Conservation (phyloP, 1,284 basidiomycete genomes). For the Exobasidium rhododendri region DNA sequence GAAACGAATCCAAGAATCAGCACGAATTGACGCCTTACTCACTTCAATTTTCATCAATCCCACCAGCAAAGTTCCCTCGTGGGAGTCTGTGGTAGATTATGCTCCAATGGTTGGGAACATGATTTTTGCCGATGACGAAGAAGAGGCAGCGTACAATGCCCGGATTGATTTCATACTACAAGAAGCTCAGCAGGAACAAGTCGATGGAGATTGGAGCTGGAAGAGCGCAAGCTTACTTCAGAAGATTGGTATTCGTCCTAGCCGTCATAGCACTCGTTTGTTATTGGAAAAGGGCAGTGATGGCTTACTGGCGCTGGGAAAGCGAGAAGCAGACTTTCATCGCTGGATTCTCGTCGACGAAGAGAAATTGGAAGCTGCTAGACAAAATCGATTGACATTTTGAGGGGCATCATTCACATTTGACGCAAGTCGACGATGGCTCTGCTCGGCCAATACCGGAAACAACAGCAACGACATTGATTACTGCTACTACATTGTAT, state of each 20-base stretch:
- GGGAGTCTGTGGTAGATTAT: constrained; percentile 66
- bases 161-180: constrained; percentile 15
- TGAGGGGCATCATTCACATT: too few species aligned
- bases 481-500: too few species aligned
- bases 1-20: background rate
- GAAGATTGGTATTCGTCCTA: background rate
- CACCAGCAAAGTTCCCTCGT: constrained; percentile 53
- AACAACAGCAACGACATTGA: too few species aligned
- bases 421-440: too few species aligned
- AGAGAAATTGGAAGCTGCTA: background rate
- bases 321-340: background rate
- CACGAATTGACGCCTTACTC: background rate
- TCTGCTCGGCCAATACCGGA: too few species aligned
- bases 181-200: constrained; percentile 27
- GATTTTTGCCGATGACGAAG: constrained; percentile 66
- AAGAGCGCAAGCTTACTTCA: background rate
- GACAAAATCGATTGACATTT: background rate
- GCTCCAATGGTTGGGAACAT: constrained; percentile 69
- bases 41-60: background rate
- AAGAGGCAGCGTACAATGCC: constrained; percentile 19
- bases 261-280: background rate
- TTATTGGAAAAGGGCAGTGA: background rate
- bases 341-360: background rate
- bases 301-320: background rate
- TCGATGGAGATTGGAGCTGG: background rate